Evolutionary conservation across 208 protist species (phyloP).

Genomic region (Balamuthia mandrillaris): DNA sequence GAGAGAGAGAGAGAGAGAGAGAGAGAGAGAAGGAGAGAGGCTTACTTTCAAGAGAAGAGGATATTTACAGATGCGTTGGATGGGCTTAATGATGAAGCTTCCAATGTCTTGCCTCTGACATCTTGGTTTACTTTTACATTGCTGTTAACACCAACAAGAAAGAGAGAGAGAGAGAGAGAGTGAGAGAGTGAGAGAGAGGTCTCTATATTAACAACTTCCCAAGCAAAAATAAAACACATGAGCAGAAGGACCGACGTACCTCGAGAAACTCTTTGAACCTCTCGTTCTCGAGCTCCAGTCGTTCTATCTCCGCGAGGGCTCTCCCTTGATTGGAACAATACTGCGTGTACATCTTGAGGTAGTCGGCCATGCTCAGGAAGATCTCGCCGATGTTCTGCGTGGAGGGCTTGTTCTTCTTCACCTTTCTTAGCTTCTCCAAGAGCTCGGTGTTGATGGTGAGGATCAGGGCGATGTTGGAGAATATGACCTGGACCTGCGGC

Average conservation of each 20-base stretch:
- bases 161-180: not conserved
- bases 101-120: constrained; percentile 21
- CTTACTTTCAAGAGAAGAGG: not conserved
- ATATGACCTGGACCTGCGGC: not conserved
- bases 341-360: constrained; percentile 31
- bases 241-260: too few species aligned
- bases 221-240: too few species aligned
- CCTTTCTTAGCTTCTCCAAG: not conserved
- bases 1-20: too few species aligned
- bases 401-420: constrained; percentile 23
- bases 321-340: constrained; percentile 26
- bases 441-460: constrained; percentile 36
- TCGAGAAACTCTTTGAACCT: not conserved
- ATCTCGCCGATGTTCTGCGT: constrained; percentile 33
- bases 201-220: too few species aligned
- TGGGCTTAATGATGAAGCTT: constrained; percentile 40
- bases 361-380: constrained; percentile 27
- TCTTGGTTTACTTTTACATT: constrained; percentile 7
- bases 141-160: not conserved
- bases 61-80: constrained; percentile 29
- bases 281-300: not conserved
- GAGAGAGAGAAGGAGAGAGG: too few species aligned
- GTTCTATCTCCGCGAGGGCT: constrained; percentile 7
- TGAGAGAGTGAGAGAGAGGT: too few species aligned
- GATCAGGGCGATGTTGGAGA: constrained; percentile 28